phyloP scores from a whole-genome alignment of 768 basidiomycete species.

The Xerocomellus dryophilus region DNA sequence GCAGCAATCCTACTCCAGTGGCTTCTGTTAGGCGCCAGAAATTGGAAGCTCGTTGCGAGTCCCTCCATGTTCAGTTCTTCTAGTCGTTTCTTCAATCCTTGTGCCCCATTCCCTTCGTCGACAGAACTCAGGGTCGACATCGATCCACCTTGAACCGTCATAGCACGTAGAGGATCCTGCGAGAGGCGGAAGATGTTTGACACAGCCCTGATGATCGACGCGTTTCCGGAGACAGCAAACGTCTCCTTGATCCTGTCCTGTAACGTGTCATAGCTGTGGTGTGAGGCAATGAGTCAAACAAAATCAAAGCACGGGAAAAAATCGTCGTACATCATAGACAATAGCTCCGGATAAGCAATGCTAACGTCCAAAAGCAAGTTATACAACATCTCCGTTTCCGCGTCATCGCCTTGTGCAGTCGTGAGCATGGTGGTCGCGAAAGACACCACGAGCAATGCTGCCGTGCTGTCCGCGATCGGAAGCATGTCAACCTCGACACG shows the following conservation, averaged over 20 bases:
- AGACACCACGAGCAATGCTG: conserved; percentile 70
- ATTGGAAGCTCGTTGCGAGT: conserved; percentile 67
- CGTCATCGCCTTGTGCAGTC: conserved; percentile 74
- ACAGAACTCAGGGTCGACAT: conserved; percentile 62
- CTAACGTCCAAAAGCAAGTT: conserved; percentile 71
- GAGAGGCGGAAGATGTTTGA: conserved; percentile 76
- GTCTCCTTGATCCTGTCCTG: conserved; percentile 73
- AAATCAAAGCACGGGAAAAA: conserved; percentile 2
- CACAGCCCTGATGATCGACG: conserved; percentile 64
- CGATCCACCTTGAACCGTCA: conserved; percentile 47
- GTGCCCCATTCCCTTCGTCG: conserved; percentile 46
- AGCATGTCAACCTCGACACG: conserved; percentile 55
- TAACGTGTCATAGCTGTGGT: conserved; percentile 64
- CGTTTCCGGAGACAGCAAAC: conserved; percentile 68
- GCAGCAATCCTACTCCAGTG: conserved; percentile 64
- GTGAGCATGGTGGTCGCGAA: conserved; percentile 73
- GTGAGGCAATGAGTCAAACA: conserved; percentile 5
- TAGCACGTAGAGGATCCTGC: conserved; percentile 48
- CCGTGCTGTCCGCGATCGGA: conserved; percentile 56
- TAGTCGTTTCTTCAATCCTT: conserved; percentile 51
- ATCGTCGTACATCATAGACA: conserved; percentile 65
- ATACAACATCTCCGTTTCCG: conserved; percentile 80
- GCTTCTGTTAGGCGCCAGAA: conserved; percentile 54
- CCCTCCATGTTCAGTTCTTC: conserved; percentile 75
- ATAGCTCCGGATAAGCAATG: conserved; percentile 63